Conservation (phyloP, 2,329 filamentous ascomycete genomes). For the Diaporthe australafricana region DNA sequence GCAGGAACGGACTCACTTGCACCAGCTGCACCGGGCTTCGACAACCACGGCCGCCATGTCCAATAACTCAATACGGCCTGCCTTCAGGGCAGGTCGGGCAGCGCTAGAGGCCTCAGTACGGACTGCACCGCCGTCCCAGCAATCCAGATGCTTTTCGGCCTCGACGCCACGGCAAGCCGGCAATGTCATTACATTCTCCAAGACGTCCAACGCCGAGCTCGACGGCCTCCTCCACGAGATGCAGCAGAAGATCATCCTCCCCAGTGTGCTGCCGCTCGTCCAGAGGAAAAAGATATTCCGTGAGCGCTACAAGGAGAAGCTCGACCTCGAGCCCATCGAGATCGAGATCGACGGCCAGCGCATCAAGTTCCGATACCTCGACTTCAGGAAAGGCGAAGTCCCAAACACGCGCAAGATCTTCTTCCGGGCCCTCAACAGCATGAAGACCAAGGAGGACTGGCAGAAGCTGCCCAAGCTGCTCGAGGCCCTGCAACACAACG, state of each 20-base stretch:
- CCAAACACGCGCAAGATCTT: constrained; percentile 56
- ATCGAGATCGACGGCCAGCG: constrained; percentile 70
- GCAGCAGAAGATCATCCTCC: constrained; percentile 70
- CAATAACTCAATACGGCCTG: constrained; percentile 37
- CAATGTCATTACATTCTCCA: constrained; percentile 58
- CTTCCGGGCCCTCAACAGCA: constrained; percentile 53
- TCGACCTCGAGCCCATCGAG: constrained; percentile 66
- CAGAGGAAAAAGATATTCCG: constrained; percentile 67
- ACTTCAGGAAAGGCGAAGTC: constrained; percentile 53
- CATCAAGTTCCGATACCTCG: constrained; percentile 61
- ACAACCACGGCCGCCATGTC: constrained; percentile 40
- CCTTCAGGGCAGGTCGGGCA: constrained; percentile 41
- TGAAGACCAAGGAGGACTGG: constrained; percentile 63
- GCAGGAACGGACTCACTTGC: constrained; percentile 16
- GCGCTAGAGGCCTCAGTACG: constrained; percentile 38
- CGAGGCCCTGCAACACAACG: constrained; percentile 58
- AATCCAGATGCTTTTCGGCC: constrained; percentile 42
- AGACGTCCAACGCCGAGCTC: constrained; percentile 65
- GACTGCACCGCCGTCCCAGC: constrained; percentile 28
- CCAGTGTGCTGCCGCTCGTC: constrained; percentile 64
- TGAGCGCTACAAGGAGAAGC: constrained; percentile 56
- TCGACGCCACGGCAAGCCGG: constrained; percentile 40
- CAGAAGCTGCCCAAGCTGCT: constrained; percentile 63
- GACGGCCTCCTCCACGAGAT: constrained; percentile 63
- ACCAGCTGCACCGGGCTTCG: constrained; percentile 20